Percentiles rank a stretch among this genome's conserved stretches.
phyloP scores from a whole-genome alignment of 768 basidiomycete species.

The Tulasnella sp. region DNA sequence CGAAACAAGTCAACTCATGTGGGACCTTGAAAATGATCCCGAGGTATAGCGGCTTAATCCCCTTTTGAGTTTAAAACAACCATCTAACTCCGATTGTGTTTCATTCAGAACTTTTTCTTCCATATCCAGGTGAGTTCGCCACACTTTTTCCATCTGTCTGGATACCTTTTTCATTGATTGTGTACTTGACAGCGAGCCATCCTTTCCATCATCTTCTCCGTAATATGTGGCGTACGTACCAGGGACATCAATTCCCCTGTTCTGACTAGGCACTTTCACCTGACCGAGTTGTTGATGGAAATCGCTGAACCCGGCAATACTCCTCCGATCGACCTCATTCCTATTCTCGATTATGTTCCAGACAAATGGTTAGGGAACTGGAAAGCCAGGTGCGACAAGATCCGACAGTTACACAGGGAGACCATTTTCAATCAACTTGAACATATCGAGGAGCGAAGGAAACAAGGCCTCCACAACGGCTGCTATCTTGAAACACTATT shows the following conservation, averaged over 20 bases:
- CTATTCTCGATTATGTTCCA: not conserved
- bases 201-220: too few species aligned
- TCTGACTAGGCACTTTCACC: too few species aligned
- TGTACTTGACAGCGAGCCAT: too few species aligned
- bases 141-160: not conserved
- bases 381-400: not conserved
- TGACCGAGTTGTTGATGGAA: too few species aligned
- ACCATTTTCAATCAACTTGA: not conserved
- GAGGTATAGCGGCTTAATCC: not conserved
- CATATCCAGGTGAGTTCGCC: not conserved
- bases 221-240: too few species aligned
- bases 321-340: not conserved
- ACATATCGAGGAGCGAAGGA: not conserved
- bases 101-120: not conserved
- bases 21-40: not conserved
- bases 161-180: too few species aligned
- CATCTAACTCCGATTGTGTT: not conserved
- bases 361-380: not conserved
- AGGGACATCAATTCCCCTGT: too few species aligned
- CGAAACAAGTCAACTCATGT: slow-evolving; percentile 1
- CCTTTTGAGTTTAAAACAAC: not conserved
- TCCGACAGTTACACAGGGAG: not conserved
- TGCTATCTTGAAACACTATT: not conserved
- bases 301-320: too few species aligned
- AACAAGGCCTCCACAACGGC: not conserved